phyloP scores from a whole-genome alignment of 1,139 yeast species.

The Suhomyces bokatorum region DNA sequence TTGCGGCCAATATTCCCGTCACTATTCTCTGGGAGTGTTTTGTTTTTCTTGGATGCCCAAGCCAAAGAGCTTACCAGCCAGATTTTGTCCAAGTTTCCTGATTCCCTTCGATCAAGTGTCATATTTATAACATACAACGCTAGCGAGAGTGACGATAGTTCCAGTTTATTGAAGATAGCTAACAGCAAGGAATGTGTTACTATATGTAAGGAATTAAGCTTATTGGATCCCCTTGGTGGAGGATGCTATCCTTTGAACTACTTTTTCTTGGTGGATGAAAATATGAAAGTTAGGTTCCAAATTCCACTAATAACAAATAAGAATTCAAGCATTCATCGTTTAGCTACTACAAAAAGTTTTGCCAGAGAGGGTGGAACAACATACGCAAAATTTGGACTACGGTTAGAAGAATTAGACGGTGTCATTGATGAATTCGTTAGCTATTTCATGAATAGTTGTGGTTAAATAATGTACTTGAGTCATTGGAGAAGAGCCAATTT shows the following conservation, averaged over 20 bases:
- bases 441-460: slow-evolving; percentile 10
- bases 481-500: slow-evolving; percentile 43
- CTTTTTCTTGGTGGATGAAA: slow-evolving; percentile 33
- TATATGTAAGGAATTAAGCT: slow-evolving; percentile 28
- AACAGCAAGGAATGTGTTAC: slow-evolving; percentile 15
- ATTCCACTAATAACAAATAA: slow-evolving; percentile 21
- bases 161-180: slow-evolving; percentile 5
- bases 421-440: slow-evolving; percentile 25
- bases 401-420: slow-evolving; percentile 19
- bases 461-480: neutral
- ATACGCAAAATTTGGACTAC: slow-evolving; percentile 22
- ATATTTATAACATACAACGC: slow-evolving; percentile 14
- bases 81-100: slow-evolving; percentile 11
- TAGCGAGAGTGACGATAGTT: neutral
- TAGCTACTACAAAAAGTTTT: slow-evolving; percentile 3
- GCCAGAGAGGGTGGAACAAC: slow-evolving; percentile 11
- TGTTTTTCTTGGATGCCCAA: slow-evolving; percentile 23
- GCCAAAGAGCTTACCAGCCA: slow-evolving; percentile 22
- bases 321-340: slow-evolving; percentile 2
- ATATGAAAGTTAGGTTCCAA: slow-evolving; percentile 25
- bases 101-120: slow-evolving; percentile 2
- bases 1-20: neutral
- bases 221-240: slow-evolving; percentile 53
- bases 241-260: slow-evolving; percentile 50
- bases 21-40: neutral